Base-by-base conservation (phyloP, 2,329 filamentous ascomycete genomes). In the Orbilia javanica region DNA sequence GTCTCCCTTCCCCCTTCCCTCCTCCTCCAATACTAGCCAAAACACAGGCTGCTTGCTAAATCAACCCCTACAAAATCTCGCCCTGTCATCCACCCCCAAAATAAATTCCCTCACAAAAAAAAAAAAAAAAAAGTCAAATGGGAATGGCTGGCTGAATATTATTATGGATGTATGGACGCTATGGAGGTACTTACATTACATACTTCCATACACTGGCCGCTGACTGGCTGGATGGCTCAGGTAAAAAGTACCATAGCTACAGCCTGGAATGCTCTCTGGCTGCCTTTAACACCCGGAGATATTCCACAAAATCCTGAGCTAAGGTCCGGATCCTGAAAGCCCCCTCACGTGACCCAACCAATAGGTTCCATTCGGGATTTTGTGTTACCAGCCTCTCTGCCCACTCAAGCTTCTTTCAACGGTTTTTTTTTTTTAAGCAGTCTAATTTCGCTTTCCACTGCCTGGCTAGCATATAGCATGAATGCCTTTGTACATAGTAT, bases 21-120 rank as follows among this genome's bases (percentile, higher is more conserved):
- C 36, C 36, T 39, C 36, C 36, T 39, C 36, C 36, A 39, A 27
- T 63, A 13, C 44, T 27, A 31, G 48, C 55, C 44, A 64, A 52
- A 63, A 71, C 42, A 57, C 22, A 31, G n/a, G 34, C 13, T 36
- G 34, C 34, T 11, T 36, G 34, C 64, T 64, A 75, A 48, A 75
- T 75, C 71, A 75, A 50, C 72, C 55, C 72, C 72, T 76, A 69
- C 72, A 76, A 76, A 76, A 69, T 15, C 64, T 67, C 62, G 71
- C 53, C 64, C 62, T 55, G 46, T 42, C 46, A 55, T 42, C 71
- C 64, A 68, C 50, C 62, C 39, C n/a, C n/a, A n/a, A n/a, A 31
- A 42, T 52, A 69, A 76, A 76, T 76, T 76, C 72, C 72, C 72
- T 76, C 72, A 76, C 6, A 36, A 67, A 60, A 42, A 11, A 42